Base-by-base conservation (phyloP, 2,329 filamentous ascomycete species). In the Teratosphaeria gauchensis region DNA sequence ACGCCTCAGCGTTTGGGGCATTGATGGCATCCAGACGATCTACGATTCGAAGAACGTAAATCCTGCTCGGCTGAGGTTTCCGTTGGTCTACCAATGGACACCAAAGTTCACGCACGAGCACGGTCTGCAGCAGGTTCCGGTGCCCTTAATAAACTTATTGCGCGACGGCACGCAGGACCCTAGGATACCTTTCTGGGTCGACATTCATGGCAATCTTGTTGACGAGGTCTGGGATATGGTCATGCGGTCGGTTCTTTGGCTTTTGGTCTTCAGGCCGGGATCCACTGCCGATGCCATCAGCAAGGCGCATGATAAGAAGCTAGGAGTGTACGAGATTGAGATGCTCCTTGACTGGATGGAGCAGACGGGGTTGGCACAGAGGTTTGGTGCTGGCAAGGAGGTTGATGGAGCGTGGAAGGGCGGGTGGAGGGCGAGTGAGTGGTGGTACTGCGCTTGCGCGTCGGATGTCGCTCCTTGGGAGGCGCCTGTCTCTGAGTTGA, bases 11-110 rank as follows among this genome's bases (percentile, higher is more conserved):
- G 84, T 85, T 1, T 86, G 88, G 68, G 88, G 88, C 1, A 87
- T 90, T 66, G 81, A 83, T 56, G 85, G 86, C 7, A 83, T 83
- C 55, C 84, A 85, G 6, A 83, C 83, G 16, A 84, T 87, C 63
- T 91, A 91, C 71, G 84, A 88, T 66, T 86, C 84, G 24, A 80
- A 86, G 58, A 83, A 83, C 59, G 85, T 86, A 62, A 82, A 87
- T 38, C 86, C 86, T 64, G 78, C 78, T 35, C 83, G 84, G 64
- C 80, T 89, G 55, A 81, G 83, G 63, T 90, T 89, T 71, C 77
- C 80, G 9, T 75, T 90, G 38, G 77, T 82, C 51, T 77, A 85
- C 21, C 73, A 77, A 1, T 84, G 85, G 1, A 88, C 85, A 0
- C 68, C 73, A 7, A 69, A 62, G 0, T 91, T 90, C 69, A 66